Conservation (phyloP, 257 asterid genomes). For the Ocimum tenuiflorum region DNA sequence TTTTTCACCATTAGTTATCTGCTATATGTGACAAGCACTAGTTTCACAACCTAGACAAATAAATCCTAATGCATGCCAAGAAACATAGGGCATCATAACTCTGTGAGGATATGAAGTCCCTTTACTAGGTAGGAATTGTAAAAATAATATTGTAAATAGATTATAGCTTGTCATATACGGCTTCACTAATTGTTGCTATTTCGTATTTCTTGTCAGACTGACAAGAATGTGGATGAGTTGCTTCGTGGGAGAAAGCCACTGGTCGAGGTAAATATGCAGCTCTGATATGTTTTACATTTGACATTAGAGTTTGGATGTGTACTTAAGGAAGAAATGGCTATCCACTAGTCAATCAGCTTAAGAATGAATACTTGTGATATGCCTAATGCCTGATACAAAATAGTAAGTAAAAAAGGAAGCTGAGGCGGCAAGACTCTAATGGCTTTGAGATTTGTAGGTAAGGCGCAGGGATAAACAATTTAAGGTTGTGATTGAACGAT, state of each 20-base stretch:
- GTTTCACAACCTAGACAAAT: not conserved
- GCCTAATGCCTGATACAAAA: not conserved
- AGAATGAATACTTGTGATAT: not conserved
- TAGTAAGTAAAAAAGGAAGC: not conserved
- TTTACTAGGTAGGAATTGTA: too few relatives aligned
- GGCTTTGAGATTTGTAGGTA: conserved; percentile 32
- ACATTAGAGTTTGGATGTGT: not conserved
- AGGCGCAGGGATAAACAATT: conserved; percentile 53
- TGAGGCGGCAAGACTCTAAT: not conserved
- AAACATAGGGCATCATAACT: too few relatives aligned
- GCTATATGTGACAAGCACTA: not conserved
- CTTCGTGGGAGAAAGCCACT: conserved; percentile 54
- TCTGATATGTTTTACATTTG: conserved; percentile 10
- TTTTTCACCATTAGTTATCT: too few relatives aligned
- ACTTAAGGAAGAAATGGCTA: too few relatives aligned
- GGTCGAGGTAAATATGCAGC: conserved; percentile 46
- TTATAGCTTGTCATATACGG: too few relatives aligned
- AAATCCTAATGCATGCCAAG: not conserved
- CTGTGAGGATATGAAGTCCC: too few relatives aligned
- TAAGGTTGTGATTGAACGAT: conserved; percentile 59
- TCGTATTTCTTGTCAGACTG: conserved; percentile 32
- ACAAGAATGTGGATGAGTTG: conserved; percentile 61
- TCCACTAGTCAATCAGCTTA: not conserved
- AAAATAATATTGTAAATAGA: not conserved
- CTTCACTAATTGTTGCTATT: not conserved